Evolutionary conservation across 805 yeast genomes (phyloP).

Genomic region (Metschnikowia anglica): DNA sequence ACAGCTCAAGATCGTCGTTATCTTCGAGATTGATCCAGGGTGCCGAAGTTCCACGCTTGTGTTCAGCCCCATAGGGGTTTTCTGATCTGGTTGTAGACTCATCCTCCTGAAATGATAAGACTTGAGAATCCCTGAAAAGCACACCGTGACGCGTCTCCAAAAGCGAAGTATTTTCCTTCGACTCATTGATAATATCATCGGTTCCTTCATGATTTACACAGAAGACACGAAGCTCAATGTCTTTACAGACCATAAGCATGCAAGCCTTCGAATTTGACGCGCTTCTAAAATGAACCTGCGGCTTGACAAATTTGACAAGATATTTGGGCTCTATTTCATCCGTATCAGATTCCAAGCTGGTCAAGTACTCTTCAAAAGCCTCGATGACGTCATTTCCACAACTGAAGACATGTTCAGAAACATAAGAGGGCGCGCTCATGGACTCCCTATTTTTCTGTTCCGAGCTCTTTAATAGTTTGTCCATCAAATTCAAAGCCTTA

Average conservation of each 20-base stretch:
- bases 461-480: constrained; percentile 35
- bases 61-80: constrained; percentile 8
- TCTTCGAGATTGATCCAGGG: constrained; percentile 28
- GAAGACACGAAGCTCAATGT: constrained; percentile 55
- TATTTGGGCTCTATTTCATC: constrained; percentile 55
- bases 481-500: constrained; percentile 50
- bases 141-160: constrained; percentile 60
- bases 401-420: constrained; percentile 17
- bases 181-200: constrained; percentile 34
- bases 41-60: constrained; percentile 14
- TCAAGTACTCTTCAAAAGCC: constrained; percentile 53
- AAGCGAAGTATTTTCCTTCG: constrained; percentile 35
- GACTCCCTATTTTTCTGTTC: constrained; percentile 19
- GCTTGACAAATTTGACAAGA: constrained; percentile 66
- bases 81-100: constrained; percentile 16
- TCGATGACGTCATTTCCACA: constrained; percentile 39
- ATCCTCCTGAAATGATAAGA: constrained; percentile 48
- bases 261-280: constrained; percentile 48
- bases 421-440: constrained; percentile 4
- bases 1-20: constrained; percentile 25
- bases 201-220: constrained; percentile 44
- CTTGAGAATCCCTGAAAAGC: constrained; percentile 53
- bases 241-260: constrained; percentile 54
- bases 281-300: constrained; percentile 72
- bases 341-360: constrained; percentile 35